Conservation (phyloP, 176 grass and related monocot species). For the Oryza meyeriana region DNA sequence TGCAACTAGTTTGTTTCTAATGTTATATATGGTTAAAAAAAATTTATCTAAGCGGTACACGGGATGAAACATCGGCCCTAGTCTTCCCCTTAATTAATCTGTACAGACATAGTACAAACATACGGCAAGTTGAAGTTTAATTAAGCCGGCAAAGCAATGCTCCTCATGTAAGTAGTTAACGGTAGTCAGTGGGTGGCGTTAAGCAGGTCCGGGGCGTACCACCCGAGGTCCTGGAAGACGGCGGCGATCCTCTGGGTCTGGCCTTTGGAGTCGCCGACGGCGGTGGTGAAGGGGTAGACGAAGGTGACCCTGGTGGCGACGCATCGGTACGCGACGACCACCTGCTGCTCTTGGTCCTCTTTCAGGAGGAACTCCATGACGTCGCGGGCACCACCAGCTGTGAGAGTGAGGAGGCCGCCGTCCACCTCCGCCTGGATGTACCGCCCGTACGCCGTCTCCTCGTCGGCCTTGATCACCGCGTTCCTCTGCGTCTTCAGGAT, state of each 20-base stretch:
- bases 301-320: constrained; percentile 83
- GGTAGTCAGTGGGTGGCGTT: constrained; percentile 35
- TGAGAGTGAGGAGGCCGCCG: constrained; percentile 40
- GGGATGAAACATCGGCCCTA: too few species aligned
- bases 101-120: too few species aligned
- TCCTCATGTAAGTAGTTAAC: too few species aligned
- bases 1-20: too few species aligned
- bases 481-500: constrained; percentile 71
- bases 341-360: constrained; percentile 24
- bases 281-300: constrained; percentile 91
- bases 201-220: constrained; percentile 70
- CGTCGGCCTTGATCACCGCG: constrained; percentile 55
- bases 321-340: constrained; percentile 64
- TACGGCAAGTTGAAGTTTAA: too few species aligned
- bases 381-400: constrained; percentile 37
- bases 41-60: too few species aligned
- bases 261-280: constrained; percentile 72
- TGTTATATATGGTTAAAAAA: too few species aligned
- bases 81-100: too few species aligned
- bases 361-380: constrained; percentile 85
- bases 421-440: constrained; percentile 83
- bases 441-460: constrained; percentile 58
- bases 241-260: constrained; percentile 65
- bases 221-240: constrained; percentile 68
- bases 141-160: too few species aligned